phyloP scores from a whole-genome alignment of 306 rosid genomes.

The Arachis hypogaea region DNA sequence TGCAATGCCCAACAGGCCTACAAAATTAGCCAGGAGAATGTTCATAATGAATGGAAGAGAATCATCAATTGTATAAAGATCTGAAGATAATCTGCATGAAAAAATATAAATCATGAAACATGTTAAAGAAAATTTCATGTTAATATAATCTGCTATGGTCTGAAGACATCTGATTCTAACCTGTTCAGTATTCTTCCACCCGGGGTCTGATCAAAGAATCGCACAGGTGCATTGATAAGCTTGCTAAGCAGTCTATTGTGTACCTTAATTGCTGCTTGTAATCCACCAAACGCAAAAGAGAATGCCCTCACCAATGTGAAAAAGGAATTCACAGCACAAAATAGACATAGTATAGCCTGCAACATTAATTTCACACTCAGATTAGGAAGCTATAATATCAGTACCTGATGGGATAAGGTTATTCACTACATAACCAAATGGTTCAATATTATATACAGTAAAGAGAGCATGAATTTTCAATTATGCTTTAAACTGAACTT shows the following conservation, averaged over 20 bases:
- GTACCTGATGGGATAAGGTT: neutral
- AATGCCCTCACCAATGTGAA: slow-evolving; percentile 93
- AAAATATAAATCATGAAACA: slow-evolving; percentile 29
- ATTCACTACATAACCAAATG: slow-evolving; percentile 1
- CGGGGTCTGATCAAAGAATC: slow-evolving; percentile 88
- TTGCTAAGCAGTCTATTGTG: slow-evolving; percentile 69
- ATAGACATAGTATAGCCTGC: slow-evolving; percentile 82
- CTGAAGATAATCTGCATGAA: slow-evolving; percentile 87
- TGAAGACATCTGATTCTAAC: slow-evolving; percentile 50
- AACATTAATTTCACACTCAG: slow-evolving; percentile 36
- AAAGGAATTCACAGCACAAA: slow-evolving; percentile 77
- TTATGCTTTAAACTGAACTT: slow-evolving; percentile 10
- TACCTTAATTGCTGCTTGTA: slow-evolving; percentile 84
- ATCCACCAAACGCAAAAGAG: slow-evolving; percentile 95
- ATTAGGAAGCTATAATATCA: slow-evolving; percentile 25
- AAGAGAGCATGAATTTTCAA: slow-evolving; percentile 6
- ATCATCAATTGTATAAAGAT: slow-evolving; percentile 93
- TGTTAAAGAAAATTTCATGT: slow-evolving; percentile 15
- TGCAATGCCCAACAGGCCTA: slow-evolving; percentile 89
- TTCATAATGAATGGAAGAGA: slow-evolving; percentile 95
- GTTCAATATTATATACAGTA: slow-evolving; percentile 8
- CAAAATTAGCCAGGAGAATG: slow-evolving; percentile 93
- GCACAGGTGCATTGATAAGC: slow-evolving; percentile 82
- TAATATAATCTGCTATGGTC: slow-evolving; percentile 29
- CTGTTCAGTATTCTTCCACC: slow-evolving; percentile 92